Evolutionary conservation across 768 basidiomycete genomes (phyloP), one percentile per base, ranked within the genome.

Genomic region (Tricholoma hemisulphureum): DNA sequence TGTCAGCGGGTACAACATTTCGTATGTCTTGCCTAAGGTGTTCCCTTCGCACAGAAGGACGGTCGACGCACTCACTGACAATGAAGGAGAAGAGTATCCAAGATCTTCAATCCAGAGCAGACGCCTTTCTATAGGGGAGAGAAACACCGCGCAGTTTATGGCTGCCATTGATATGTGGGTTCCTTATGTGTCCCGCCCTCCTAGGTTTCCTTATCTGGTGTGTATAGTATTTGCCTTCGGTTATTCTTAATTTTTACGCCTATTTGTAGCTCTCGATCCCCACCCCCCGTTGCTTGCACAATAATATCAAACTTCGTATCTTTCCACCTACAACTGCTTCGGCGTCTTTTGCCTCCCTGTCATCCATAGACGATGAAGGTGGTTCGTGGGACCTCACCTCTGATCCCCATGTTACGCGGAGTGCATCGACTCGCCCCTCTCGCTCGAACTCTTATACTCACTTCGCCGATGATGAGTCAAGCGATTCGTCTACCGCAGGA

Each of bases 401-500:
- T 1, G 90, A 93, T 41, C 90, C 90, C 9, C 83, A 82, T 69
- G 89, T 92, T 56, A 83, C 88, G 9, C 84, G 87, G 31, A 75
- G 67, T 26, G 57, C 75, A 6, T 73, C 80, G 0, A 66, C 73
- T 26, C 81, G 83, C 24, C 70, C 77, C 16, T 79, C 82, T 11
- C 82, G 87, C 31, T 71, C 82, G 1, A 79, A 79, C 51, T 87
- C 88, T 6, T 86, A 86, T 63, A 84, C 78, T 39, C 80, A 88
- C 64, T 85, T 91, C 65, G 90, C 90, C 0, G 90, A 93, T 61
- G 91, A 91, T 62, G 90, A 93, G 65, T 88, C 88, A 3, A 88
- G 87, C 37, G 90, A 91, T 66, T 87, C 88, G 1, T 86, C 69
- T 32, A 80, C 69, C 29, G 74, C 77, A 7, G 81, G 81, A 2